A percentile compares a stretch with the other conserved stretches of the same genome.
Conservation (phyloP, 1,284 basidiomycete genomes). For the Fomitopsis palustris region DNA sequence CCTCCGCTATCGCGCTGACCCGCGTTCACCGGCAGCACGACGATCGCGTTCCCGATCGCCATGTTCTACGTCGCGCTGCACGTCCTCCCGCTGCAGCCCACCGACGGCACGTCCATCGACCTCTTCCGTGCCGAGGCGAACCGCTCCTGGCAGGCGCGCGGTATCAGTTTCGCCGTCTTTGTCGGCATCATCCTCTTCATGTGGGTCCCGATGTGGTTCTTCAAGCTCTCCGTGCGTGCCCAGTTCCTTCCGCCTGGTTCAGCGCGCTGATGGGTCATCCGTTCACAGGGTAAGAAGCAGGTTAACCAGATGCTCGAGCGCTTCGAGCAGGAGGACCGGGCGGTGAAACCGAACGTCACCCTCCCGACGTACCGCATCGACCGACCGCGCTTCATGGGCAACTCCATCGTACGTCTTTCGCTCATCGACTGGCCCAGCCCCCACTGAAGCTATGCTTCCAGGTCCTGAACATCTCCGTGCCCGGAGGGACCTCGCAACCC, state of each 20-base stretch:
- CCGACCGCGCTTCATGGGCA: conserved; percentile 40
- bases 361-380: conserved; percentile 44
- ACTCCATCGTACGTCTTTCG: conserved; percentile 33
- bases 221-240: conserved; percentile 44
- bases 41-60: conserved; percentile 39
- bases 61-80: conserved; percentile 36
- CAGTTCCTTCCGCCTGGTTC: background rate
- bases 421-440: background rate
- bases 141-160: conserved; percentile 34
- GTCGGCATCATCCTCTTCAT: conserved; percentile 39
- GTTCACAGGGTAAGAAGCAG: conserved; percentile 39
- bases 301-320: conserved; percentile 36
- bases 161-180: conserved; percentile 35
- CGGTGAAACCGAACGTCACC: conserved; percentile 24
- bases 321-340: conserved; percentile 43
- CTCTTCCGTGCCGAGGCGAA: conserved; percentile 17
- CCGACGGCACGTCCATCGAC: conserved; percentile 11
- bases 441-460: conserved; percentile 14
- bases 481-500: conserved; percentile 23
- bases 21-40: conserved; percentile 25
- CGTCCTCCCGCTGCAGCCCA: conserved; percentile 21
- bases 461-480: conserved; percentile 40
- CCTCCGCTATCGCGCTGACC: background rate
- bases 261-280: background rate
- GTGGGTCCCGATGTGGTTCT: conserved; percentile 40